Evolutionary conservation across 2,329 filamentous ascomycete species (phyloP).

Genomic region (Fusarium odoratissimum): DNA sequence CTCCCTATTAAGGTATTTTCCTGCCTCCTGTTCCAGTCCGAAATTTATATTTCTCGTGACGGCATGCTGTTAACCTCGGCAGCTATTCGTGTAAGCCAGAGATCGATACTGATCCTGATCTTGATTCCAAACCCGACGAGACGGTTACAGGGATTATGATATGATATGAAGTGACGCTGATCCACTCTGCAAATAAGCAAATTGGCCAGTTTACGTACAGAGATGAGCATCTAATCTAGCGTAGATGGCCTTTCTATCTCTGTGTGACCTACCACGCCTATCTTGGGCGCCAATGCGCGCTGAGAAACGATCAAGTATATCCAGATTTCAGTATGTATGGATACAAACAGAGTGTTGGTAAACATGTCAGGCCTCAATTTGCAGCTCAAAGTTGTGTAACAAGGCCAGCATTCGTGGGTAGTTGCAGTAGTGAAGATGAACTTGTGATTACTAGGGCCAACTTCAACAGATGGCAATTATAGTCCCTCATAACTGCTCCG

Average conservation of each 20-base stretch:
- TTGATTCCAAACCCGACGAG: neutral
- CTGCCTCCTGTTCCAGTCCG: neutral
- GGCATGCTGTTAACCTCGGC: neutral
- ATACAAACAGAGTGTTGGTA: neutral
- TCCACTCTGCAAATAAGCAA: slow-evolving; percentile 8
- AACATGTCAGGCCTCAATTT: neutral
- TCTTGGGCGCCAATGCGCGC: slow-evolving; percentile 1
- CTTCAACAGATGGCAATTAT: neutral
- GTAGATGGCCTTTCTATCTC: neutral
- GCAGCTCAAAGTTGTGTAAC: neutral
- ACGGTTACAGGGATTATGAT: slow-evolving; percentile 3
- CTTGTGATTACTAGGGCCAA: neutral
- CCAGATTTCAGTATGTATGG: neutral
- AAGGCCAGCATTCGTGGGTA: neutral
- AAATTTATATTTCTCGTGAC: neutral
- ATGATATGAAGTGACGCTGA: slow-evolving; percentile 8
- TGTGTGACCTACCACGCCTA: neutral
- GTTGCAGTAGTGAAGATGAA: neutral
- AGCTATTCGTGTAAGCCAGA: neutral
- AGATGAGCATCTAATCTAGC: slow-evolving; percentile 9
- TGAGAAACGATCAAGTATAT: slow-evolving; percentile 1
- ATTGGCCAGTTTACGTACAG: slow-evolving; percentile 21
- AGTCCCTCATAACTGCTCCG: neutral
- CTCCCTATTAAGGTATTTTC: too few species aligned
- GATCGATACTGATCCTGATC: slow-evolving; percentile 2